Percentiles rank a stretch among this genome's conserved stretches.
These are phyloP conservation scores for Rhizophora apiculata DNA, from an alignment of 345 rosid species.

Conservation along the genomic window DNA sequence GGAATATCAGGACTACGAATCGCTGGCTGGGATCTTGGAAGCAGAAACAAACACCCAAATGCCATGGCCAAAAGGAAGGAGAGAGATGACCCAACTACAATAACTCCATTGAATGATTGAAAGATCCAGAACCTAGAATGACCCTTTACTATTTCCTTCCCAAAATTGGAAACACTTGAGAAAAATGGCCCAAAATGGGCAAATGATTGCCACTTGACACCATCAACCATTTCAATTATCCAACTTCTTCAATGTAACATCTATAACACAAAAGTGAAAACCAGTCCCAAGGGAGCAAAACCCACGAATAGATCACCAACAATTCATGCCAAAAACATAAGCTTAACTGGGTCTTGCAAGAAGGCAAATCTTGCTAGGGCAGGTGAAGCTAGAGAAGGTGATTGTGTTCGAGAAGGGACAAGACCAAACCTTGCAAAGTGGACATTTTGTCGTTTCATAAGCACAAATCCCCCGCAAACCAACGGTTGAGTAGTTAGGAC, in stretches of 20 bases:
- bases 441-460: no score
- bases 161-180: constrained; percentile 28
- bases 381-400: no score
- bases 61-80: constrained; percentile 41
- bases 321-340: background rate
- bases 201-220: constrained; percentile 21
- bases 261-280: background rate
- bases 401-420: no score
- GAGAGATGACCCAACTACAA: constrained; percentile 34
- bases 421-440: no score
- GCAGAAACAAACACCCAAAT: constrained; percentile 39
- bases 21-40: constrained; percentile 40
- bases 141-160: constrained; percentile 28
- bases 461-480: no score
- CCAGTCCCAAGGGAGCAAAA: background rate
- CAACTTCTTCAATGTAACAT: background rate
- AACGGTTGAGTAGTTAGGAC: no score
- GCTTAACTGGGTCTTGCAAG: no score
- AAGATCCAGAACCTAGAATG: constrained; percentile 34
- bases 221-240: constrained; percentile 24
- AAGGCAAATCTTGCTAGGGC: no score
- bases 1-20: constrained; percentile 24
- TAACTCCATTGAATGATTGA: constrained; percentile 37
- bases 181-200: constrained; percentile 27
- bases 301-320: background rate